Base-by-base conservation (phyloP, 192 early-diverging fungal genomes). In the Phycomyces blakesleeanus region DNA sequence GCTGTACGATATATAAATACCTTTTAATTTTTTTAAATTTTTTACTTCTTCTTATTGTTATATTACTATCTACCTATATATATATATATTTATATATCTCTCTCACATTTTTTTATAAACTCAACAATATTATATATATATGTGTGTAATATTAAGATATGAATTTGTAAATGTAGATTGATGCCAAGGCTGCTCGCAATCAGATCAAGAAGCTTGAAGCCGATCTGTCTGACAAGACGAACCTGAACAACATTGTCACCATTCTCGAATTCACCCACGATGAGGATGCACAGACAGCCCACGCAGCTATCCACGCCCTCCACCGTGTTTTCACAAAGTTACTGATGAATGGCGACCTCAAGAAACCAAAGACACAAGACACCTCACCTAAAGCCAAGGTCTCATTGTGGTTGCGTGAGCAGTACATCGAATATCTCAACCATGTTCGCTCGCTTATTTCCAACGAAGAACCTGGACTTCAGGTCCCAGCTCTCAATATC, bases 241-340 rank as follows among this genome's bases (percentile, higher is more conserved):
- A 88, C 47, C 74, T 93, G 12, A 93, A 93, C 74, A 87, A 90
- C 63, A 76, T 96, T 42, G 86, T 87, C 5, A 73, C 78, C 16
- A 74, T 96, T 39, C 62, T 81, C 14, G 72, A 83, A 55, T 75
- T 79, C 40, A 75, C 81, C 18, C 74, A 87, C 74, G 79, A 80
- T 44, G 21, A 59, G 0, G 40, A 67, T 20, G 38, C 60, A 0
- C 34, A 64, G 44, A 24, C 59, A 14, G 57, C 49, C 1, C 62
- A 92, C 72, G 80, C 85, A 0, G 85, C 88, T 3, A 83, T 91
- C 34, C 82, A 88, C 68, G 81, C 91, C 0, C 75, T 94, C 29
- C 81, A 86, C 20, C 80, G 90, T 40, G 83, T 93, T 5, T 95
- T 88, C 61, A 66, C 82, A 0, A 61, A 72, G 39, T 66, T 82